Evolutionary conservation across 352 stramenopile genomes (phyloP).

Genomic region (Pythium dissotocum): DNA sequence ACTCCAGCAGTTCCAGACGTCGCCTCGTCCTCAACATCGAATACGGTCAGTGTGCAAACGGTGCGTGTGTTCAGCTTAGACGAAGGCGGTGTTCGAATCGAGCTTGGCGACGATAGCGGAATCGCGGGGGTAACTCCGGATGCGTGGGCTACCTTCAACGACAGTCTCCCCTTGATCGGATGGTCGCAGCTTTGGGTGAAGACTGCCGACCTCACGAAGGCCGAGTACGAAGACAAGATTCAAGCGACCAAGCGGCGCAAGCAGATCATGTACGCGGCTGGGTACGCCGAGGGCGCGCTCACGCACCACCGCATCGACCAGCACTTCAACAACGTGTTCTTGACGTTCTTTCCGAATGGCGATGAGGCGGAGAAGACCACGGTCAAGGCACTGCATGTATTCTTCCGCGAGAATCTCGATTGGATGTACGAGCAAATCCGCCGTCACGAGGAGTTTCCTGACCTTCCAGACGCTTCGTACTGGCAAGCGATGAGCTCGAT

Average conservation of each 20-base stretch:
- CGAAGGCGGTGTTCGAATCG: slow-evolving; percentile 5
- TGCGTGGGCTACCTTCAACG: slow-evolving; percentile 53
- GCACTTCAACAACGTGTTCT: slow-evolving; percentile 57
- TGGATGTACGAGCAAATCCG: slow-evolving; percentile 47
- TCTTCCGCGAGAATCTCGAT: slow-evolving; percentile 46
- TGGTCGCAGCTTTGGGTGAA: slow-evolving; percentile 63
- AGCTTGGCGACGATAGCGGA: not conserved
- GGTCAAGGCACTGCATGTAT: slow-evolving; percentile 31
- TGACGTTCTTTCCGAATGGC: slow-evolving; percentile 48
- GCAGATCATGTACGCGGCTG: slow-evolving; percentile 53
- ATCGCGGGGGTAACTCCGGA: slow-evolving; percentile 8
- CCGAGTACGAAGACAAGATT: slow-evolving; percentile 24
- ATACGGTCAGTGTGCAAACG: slow-evolving; percentile 10
- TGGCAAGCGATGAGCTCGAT: slow-evolving; percentile 40
- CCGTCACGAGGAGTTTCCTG: slow-evolving; percentile 18
- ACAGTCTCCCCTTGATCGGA: slow-evolving; percentile 44
- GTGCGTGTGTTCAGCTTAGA: slow-evolving; percentile 12
- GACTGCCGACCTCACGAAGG: slow-evolving; percentile 28
- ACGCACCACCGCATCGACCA: slow-evolving; percentile 68
- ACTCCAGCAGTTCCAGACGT: not conserved
- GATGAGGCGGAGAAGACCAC: slow-evolving; percentile 35
- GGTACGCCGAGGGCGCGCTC: slow-evolving; percentile 56
- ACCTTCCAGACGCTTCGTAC: slow-evolving; percentile 31
- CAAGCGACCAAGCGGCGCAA: slow-evolving; percentile 21
- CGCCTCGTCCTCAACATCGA: not conserved